A percentile compares a stretch with the other conserved stretches of the same genome.
Evolutionary conservation across 1,284 basidiomycete species (phyloP).

Genomic region (Leucoagaricus sp.): DNA sequence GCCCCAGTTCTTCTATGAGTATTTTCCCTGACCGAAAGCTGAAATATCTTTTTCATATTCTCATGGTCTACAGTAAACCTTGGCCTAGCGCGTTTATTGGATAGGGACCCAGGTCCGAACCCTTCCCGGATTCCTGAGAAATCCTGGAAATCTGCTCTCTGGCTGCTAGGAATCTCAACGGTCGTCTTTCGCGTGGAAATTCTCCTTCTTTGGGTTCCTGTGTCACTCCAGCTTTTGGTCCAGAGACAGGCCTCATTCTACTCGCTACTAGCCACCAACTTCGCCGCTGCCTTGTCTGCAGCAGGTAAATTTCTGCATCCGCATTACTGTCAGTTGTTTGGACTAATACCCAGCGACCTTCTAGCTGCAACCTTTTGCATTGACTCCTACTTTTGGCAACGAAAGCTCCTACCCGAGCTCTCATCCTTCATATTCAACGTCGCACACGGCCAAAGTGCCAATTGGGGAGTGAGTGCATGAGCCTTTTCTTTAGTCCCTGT

Average conservation of each 20-base stretch:
- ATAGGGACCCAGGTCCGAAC: conserved; percentile 51
- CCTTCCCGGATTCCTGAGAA: conserved; percentile 21
- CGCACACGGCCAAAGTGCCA: conserved; percentile 79
- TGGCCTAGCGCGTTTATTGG: conserved; percentile 45
- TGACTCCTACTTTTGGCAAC: conserved; percentile 89
- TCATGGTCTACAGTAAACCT: conserved; percentile 54
- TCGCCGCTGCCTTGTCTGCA: conserved; percentile 1
- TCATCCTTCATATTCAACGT: conserved; percentile 86
- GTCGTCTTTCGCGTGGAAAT: conserved; percentile 86
- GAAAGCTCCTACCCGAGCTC: conserved; percentile 76
- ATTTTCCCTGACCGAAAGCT: not conserved
- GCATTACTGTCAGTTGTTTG: not conserved
- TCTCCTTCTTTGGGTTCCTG: conserved; percentile 62
- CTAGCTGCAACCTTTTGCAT: conserved; percentile 64
- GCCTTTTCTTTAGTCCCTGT: conserved; percentile 3
- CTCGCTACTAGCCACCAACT: not conserved
- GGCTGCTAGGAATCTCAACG: conserved; percentile 65
- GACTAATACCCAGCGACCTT: not conserved
- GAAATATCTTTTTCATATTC: not conserved
- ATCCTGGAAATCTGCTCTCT: conserved; percentile 35
- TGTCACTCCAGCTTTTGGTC: conserved; percentile 60
- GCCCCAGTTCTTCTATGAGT: conserved; percentile 21
- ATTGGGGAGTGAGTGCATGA: conserved; percentile 83
- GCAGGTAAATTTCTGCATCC: not conserved
- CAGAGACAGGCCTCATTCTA: conserved; percentile 46